Base-by-base conservation (phyloP, 2,329 filamentous ascomycete species). In the Parafenestella ontariensis region DNA sequence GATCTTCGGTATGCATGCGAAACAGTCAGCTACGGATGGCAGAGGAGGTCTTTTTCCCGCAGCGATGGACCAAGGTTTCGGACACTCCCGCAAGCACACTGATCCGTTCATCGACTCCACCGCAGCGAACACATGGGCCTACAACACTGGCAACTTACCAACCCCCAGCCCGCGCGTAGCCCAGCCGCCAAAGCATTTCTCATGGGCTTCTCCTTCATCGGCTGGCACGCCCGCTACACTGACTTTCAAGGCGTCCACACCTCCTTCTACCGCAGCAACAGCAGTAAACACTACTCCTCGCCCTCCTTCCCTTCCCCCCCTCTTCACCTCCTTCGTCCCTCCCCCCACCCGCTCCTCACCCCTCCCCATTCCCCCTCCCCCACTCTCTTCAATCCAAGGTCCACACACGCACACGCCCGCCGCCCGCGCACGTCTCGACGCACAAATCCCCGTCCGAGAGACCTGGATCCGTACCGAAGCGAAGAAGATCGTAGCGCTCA, bases 401-500 rank as follows among this genome's bases (percentile, higher is more conserved):
- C 17, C 18, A 15, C 34, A 21, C 18, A 37, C 15, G 2, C 26
- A 46, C 24, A 46, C 33, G 23, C 45, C 50, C n/a, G 20, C 36
- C 7, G n/a, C 51, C 8, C 51, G 44, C 17, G 31, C 45, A 13
- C 49, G 29, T 9, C 49, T 59, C 9, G 46, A 58, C 21, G 44
- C 49, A 5, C 58, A 56, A 15, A 52, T 57, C 6, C 15, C 23
- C 26, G 13, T 36, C 24, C 59, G 66, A 23, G 44, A 51, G 21
- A n/a, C 28, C 9, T 69, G 64, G 66, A 66, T 69, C 46, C 49
- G 46, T 11, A 43, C 26, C 9, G 39, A 46, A 39, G 54, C 62
- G 0, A 24, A 26, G 15, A 23, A 54, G 18, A 64, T 69, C 23
- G 46, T 44, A 1, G 34, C 48, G 0, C 49, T 63, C 3, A 36